Conservation (phyloP, 78 protist genomes). For the Blattamonas nauphoetae region DNA sequence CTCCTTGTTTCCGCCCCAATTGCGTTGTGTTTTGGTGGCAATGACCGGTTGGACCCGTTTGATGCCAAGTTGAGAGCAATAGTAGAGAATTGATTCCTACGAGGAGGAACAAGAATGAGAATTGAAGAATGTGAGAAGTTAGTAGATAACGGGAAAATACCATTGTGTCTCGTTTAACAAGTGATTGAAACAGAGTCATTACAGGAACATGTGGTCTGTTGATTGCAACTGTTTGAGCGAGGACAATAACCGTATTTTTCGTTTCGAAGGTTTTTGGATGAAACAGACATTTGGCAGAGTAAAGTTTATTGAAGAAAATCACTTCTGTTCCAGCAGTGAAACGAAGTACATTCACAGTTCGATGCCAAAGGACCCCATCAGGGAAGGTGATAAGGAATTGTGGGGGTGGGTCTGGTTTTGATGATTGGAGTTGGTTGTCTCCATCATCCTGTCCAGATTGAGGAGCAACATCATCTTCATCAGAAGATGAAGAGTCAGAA, state of each 20-base stretch:
- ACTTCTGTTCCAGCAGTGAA: neutral
- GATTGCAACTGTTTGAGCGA: neutral
- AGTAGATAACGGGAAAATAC: neutral
- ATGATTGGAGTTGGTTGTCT: neutral
- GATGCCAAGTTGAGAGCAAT: neutral
- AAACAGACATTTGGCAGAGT: neutral
- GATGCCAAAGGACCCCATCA: neutral
- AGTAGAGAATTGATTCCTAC: neutral
- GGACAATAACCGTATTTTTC: neutral
- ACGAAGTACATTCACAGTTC: neutral
- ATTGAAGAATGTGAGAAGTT: too few relatives aligned
- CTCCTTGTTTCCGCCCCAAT: conserved; percentile 2
- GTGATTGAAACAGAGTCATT: neutral
- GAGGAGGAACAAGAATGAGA: too few relatives aligned
- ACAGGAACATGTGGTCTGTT: neutral
- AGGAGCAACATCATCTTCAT: neutral
- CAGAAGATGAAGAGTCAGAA: neutral
- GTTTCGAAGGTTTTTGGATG: neutral
- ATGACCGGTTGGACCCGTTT: neutral
- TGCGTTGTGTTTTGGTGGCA: neutral
- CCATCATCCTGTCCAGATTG: neutral
- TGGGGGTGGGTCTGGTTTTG: neutral
- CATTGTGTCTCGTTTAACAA: neutral
- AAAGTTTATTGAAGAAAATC: neutral
- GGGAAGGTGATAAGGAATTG: neutral